These are phyloP conservation scores for Hordeum marinum DNA, from an alignment of 176 grass and related monocot species.

Conservation along the genomic window DNA sequence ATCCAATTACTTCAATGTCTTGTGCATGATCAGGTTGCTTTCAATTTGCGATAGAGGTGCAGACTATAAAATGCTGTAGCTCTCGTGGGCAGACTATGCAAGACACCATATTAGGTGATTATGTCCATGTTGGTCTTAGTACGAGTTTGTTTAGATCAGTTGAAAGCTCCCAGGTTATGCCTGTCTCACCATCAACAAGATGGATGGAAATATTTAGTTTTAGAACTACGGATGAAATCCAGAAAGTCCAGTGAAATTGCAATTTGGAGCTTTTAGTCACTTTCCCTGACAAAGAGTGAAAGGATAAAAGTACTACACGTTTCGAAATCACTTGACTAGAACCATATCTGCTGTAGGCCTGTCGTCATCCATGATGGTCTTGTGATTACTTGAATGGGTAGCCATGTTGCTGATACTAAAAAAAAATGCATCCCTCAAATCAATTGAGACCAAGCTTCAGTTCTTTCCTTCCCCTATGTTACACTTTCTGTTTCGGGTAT, in stretches of 20 bases:
- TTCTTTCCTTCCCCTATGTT: neutral
- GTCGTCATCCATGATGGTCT: neutral
- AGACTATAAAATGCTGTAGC: neutral
- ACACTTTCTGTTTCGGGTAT: neutral
- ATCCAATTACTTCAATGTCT: neutral
- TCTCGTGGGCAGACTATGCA: neutral
- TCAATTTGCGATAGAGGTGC: neutral
- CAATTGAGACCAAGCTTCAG: neutral
- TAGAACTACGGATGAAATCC: neutral
- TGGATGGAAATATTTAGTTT: neutral
- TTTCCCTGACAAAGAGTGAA: neutral
- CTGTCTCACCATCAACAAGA: neutral
- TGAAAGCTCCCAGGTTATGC: neutral
- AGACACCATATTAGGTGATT: neutral
- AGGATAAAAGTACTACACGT: neutral
- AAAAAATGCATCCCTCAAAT: neutral
- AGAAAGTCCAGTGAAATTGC: neutral
- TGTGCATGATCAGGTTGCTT: conserved; percentile 18
- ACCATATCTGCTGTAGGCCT: neutral
- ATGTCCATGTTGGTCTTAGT: neutral
- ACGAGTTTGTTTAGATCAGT: neutral
- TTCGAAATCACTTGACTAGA: neutral
- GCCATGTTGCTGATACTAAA: neutral
- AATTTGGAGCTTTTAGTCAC: neutral
- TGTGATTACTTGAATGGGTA: neutral